phyloP scores from a whole-genome alignment of 2,329 filamentous ascomycete species.

The Mycosphaerelloides madeirae region DNA sequence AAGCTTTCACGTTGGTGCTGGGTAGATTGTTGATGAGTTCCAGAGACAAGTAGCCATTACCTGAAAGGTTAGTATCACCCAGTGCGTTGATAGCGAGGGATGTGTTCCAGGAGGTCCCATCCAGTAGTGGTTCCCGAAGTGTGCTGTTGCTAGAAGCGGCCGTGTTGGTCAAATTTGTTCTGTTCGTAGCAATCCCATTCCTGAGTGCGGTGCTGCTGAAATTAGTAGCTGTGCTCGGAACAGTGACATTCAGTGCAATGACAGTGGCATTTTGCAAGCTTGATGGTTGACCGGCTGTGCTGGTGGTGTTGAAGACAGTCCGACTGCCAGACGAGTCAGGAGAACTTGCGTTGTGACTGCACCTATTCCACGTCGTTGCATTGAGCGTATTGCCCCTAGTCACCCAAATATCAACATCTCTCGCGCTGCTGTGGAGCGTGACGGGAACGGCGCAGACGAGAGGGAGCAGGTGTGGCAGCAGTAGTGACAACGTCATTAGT shows the following conservation, averaged over 20 bases:
- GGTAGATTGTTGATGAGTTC: slow-evolving; percentile 42
- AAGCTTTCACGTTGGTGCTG: slow-evolving; percentile 37
- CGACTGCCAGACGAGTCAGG: background rate
- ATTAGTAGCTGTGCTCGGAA: background rate
- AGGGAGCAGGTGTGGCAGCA: background rate
- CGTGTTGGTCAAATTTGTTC: background rate
- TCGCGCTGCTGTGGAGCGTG: background rate
- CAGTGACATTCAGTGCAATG: background rate
- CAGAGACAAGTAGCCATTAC: slow-evolving; percentile 12
- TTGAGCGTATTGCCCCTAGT: slow-evolving; percentile 20
- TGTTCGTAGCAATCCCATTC: background rate
- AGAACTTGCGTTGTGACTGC: too few relatives aligned
- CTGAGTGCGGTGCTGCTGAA: background rate
- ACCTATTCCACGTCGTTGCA: slow-evolving; percentile 12
- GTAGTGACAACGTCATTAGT: background rate
- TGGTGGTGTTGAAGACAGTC: background rate
- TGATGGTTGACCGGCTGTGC: background rate
- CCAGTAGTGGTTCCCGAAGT: background rate
- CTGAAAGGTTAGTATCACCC: slow-evolving; percentile 2
- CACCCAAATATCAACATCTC: slow-evolving; percentile 9
- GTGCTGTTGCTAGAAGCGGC: background rate
- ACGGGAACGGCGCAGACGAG: slow-evolving; percentile 4
- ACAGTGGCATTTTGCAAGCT: background rate
- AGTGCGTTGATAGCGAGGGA: background rate
- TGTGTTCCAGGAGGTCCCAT: background rate